A percentile compares a stretch with the other conserved stretches of the same genome.
These are phyloP conservation scores for Aspergillaceae sp. DNA, from an alignment of 2,329 filamentous ascomycete genomes.

Conservation along the genomic window DNA sequence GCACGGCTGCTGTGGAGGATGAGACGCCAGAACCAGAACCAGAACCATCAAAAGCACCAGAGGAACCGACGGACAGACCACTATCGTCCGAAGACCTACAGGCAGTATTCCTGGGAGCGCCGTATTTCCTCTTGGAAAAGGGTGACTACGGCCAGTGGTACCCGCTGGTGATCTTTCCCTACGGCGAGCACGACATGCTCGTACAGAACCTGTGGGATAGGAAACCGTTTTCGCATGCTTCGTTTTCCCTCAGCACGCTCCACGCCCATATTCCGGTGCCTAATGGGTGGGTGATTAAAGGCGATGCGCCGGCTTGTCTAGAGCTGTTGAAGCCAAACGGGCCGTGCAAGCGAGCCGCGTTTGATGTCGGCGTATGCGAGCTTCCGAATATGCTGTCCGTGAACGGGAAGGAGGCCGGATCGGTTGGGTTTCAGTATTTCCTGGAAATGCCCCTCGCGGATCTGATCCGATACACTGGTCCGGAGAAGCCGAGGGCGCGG, in stretches of 20 bases:
- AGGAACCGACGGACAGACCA: background rate
- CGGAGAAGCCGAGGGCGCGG: constrained; percentile 10
- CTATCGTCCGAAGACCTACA: constrained; percentile 29
- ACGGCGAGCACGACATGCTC: constrained; percentile 30
- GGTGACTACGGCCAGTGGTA: constrained; percentile 32
- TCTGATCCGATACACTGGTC: constrained; percentile 15
- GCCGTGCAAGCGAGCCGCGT: constrained; percentile 27
- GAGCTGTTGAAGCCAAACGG: constrained; percentile 17
- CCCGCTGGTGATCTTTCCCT: constrained; percentile 38
- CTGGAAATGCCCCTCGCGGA: constrained; percentile 40
- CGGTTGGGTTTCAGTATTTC: constrained; percentile 40
- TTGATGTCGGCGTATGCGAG: constrained; percentile 39
- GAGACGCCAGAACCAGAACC: too few species aligned
- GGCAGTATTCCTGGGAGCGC: constrained; percentile 35
- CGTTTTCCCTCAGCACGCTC: constrained; percentile 35
- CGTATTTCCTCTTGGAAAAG: constrained; percentile 38
- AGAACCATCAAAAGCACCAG: too few species aligned
- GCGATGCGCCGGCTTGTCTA: constrained; percentile 17
- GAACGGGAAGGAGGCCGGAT: constrained; percentile 39
- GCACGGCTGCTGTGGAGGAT: background rate
- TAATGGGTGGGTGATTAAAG: constrained; percentile 24
- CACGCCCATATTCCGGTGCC: constrained; percentile 39
- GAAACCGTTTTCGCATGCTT: constrained; percentile 31
- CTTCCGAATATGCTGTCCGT: constrained; percentile 42
- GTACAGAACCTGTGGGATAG: constrained; percentile 36